A percentile compares a stretch with the other conserved stretches of the same genome.
Evolutionary conservation across 2,329 filamentous ascomycete genomes (phyloP).

Genomic region (Colletotrichum sp.): DNA sequence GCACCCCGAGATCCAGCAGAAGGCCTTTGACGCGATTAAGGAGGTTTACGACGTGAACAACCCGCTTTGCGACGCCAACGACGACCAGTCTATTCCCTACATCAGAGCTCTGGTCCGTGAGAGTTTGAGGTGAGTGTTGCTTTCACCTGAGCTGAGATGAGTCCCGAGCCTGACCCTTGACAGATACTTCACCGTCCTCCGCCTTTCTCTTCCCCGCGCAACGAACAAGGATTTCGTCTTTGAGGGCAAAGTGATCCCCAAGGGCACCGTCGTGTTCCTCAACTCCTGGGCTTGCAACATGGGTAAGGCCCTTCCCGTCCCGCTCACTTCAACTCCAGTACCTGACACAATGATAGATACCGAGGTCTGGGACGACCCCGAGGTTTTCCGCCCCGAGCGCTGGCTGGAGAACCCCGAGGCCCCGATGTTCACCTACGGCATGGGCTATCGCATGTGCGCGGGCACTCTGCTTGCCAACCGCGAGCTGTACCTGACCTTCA

Average conservation of each 20-base stretch:
- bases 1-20: slow-evolving; percentile 31
- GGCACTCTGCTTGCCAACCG: slow-evolving; percentile 58
- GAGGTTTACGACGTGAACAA: slow-evolving; percentile 73
- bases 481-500: slow-evolving; percentile 57
- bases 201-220: slow-evolving; percentile 67
- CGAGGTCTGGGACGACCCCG: slow-evolving; percentile 67
- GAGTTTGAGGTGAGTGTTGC: slow-evolving; percentile 49
- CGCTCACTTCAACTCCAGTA: too few relatives aligned
- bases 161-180: slow-evolving; percentile 22
- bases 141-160: background rate
- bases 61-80: slow-evolving; percentile 75
- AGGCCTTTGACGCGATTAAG: slow-evolving; percentile 34
- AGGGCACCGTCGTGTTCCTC: slow-evolving; percentile 50
- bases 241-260: slow-evolving; percentile 44
- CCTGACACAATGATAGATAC: slow-evolving; percentile 43
- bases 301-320: slow-evolving; percentile 22
- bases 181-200: slow-evolving; percentile 70
- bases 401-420: slow-evolving; percentile 44
- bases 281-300: slow-evolving; percentile 35
- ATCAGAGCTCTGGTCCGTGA: slow-evolving; percentile 82
- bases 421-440: slow-evolving; percentile 58
- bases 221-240: slow-evolving; percentile 28
- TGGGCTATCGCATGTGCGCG: slow-evolving; percentile 59
- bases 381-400: slow-evolving; percentile 60
- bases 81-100: slow-evolving; percentile 79